Percentiles rank a stretch among this genome's conserved stretches.
These are phyloP conservation scores for Aspergillus tanneri DNA, from an alignment of 2,329 filamentous ascomycete genomes.

Conservation along the genomic window DNA sequence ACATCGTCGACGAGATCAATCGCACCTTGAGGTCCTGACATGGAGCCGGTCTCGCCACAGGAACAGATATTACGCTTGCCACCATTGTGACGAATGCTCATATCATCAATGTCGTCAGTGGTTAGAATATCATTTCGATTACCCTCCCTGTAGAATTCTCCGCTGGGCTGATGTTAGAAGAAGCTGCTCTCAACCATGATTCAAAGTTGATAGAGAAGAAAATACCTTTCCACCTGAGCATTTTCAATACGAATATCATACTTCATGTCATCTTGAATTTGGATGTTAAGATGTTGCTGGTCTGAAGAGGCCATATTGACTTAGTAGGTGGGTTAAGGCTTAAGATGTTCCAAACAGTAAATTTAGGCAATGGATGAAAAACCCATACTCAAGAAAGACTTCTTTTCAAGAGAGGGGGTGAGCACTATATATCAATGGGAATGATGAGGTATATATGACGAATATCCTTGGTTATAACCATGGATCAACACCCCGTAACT, in stretches of 20 bases:
- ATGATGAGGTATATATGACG: no score
- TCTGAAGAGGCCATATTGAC: neutral
- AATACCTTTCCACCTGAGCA: conserved; percentile 13
- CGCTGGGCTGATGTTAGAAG: conserved; percentile 6
- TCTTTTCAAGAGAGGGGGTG: no score
- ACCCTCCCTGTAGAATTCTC: conserved; percentile 13
- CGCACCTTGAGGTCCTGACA: conserved; percentile 9
- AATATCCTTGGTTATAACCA: no score
- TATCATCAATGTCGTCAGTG: conserved; percentile 16
- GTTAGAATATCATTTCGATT: conserved; percentile 12
- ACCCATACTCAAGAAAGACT: no score
- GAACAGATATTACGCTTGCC: conserved; percentile 11
- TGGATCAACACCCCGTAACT: no score
- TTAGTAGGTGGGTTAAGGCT: no score
- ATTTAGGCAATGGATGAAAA: no score
- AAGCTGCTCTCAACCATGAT: neutral
- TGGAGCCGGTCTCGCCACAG: conserved; percentile 9
- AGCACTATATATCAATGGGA: no score
- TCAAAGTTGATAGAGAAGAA: neutral
- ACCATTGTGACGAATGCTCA: conserved; percentile 15
- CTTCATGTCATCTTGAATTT: conserved; percentile 15
- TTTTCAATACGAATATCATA: conserved; percentile 17
- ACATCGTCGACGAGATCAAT: conserved; percentile 16
- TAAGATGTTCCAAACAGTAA: no score
- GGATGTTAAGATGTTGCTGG: conserved; percentile 8